Base-by-base conservation (phyloP, 2,329 filamentous ascomycete genomes). In the Colletotrichum sp. region DNA sequence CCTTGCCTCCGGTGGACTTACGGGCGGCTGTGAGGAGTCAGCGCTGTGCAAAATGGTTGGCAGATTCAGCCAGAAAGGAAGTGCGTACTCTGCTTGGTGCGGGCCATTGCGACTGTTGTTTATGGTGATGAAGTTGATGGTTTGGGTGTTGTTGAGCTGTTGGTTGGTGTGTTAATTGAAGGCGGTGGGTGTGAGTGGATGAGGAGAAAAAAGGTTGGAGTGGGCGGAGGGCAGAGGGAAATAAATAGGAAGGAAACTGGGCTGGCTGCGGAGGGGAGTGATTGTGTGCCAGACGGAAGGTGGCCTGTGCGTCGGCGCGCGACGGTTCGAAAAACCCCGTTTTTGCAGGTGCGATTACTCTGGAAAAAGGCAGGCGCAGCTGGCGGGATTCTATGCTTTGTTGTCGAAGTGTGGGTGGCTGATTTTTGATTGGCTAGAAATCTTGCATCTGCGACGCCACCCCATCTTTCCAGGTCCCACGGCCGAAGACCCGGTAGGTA, bases 1-100 rank as follows among this genome's bases (percentile, higher is more conserved):
- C 93, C 90, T 94, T 94, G 91, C 93, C 93, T 92, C 93, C 93
- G 83, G 93, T 94, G 87, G 93, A 94, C 91, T 98, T 93, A 85
- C 92, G 91, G 83, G 91, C 91, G 82, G 77, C 77, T 78, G 61
- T 30, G 10, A 22, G 16, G 1, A 32, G 68, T 77, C 22, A 78
- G 73, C 22, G 13, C 55, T 22, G 39, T 27, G 15, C 5, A 6
- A 6, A 18, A 8, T 2, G 8, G 27, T 39, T 36, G 2, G 6
- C 1, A 30, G 7, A 4, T 13, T 6, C 25, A 39, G 25, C 12
- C 9, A 5, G 30, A 12, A 61, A 25, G 25, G 22, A 22, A 12
- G 7, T 32, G 76, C 79, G 77, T 64, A 80, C 79, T 92, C 85
- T 92, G 91, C 90, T 92, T 92, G 79, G 91, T 92, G 83, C 91